A percentile compares a stretch with the other conserved stretches of the same genome.
These are phyloP conservation scores for Pinus tabuliformis DNA, from an alignment of 75 land plant species.

Conservation along the genomic window DNA sequence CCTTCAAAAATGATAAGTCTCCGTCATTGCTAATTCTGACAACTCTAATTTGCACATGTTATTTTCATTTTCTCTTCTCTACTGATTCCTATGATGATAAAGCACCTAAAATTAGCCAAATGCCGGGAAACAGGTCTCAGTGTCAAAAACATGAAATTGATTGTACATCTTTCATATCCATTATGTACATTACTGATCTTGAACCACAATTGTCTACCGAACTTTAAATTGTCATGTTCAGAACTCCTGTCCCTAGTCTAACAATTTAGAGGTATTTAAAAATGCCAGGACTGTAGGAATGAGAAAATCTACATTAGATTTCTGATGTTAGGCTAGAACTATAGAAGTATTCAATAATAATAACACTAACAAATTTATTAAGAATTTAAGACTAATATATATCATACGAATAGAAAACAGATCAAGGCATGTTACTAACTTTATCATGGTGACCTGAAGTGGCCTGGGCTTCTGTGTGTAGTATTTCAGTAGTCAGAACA, in stretches of 20 bases:
- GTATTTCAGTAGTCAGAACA: constrained; percentile 52
- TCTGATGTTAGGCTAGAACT: not conserved
- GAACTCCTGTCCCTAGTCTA: not conserved
- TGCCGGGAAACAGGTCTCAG: not conserved
- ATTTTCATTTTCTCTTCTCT: not conserved
- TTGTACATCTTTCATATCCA: not conserved
- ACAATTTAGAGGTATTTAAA: not conserved
- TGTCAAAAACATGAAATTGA: not conserved
- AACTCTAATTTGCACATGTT: not conserved
- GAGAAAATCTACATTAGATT: not conserved
- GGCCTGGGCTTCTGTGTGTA: constrained; percentile 63
- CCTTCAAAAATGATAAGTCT: no score
- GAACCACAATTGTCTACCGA: not conserved
- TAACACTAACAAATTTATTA: not conserved
- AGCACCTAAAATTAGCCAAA: not conserved
- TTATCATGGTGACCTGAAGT: constrained; percentile 59
- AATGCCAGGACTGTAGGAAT: not conserved
- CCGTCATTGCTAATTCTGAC: no score
- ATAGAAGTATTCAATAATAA: not conserved
- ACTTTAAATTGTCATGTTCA: not conserved
- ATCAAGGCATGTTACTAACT: constrained; percentile 36
- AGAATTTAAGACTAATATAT: no score
- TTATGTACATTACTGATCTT: not conserved
- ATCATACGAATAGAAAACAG: not conserved
- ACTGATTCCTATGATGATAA: not conserved